Conservation (phyloP, 108 stramenopile species). For the Cyclotella sp. region DNA sequence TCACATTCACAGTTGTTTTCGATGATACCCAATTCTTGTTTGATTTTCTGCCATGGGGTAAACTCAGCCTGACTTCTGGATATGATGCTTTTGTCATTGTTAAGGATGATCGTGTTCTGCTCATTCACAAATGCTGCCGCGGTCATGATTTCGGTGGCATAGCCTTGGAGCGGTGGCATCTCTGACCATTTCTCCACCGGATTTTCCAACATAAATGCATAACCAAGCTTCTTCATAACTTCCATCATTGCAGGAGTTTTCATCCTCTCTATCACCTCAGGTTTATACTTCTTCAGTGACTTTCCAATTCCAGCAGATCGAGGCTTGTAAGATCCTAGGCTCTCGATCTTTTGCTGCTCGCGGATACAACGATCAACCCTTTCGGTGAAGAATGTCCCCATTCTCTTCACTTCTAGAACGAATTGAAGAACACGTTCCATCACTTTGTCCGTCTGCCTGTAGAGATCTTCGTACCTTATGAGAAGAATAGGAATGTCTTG, state of each 20-base stretch:
- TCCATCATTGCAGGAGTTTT: slow-evolving; percentile 39
- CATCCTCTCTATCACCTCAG: slow-evolving; percentile 60
- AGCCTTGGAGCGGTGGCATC: slow-evolving; percentile 52
- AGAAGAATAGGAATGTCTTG: slow-evolving; percentile 66
- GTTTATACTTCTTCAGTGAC: slow-evolving; percentile 56
- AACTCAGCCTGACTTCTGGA: slow-evolving; percentile 19
- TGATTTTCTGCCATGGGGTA: slow-evolving; percentile 40
- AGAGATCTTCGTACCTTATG: slow-evolving; percentile 75
- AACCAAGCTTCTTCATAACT: slow-evolving; percentile 57
- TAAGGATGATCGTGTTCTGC: slow-evolving; percentile 19
- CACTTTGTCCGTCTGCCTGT: slow-evolving; percentile 59
- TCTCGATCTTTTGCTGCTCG: slow-evolving; percentile 64
- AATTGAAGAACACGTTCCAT: slow-evolving; percentile 61
- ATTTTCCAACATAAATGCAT: slow-evolving; percentile 58
- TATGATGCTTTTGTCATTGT: slow-evolving; percentile 17
- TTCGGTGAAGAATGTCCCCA: slow-evolving; percentile 63
- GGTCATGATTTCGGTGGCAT: slow-evolving; percentile 32
- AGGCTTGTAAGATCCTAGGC: slow-evolving; percentile 73
- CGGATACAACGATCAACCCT: slow-evolving; percentile 65
- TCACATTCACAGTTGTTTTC: slow-evolving; percentile 42
- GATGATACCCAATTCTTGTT: slow-evolving; percentile 37
- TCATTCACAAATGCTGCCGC: not conserved
- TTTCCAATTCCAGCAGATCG: slow-evolving; percentile 78
- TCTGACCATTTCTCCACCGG: slow-evolving; percentile 53
- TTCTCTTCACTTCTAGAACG: slow-evolving; percentile 64